Percentiles rank a stretch among this genome's conserved stretches.
These are phyloP conservation scores for Monosporascus sp. DNA, from an alignment of 2,329 filamentous ascomycete species.

Conservation along the genomic window DNA sequence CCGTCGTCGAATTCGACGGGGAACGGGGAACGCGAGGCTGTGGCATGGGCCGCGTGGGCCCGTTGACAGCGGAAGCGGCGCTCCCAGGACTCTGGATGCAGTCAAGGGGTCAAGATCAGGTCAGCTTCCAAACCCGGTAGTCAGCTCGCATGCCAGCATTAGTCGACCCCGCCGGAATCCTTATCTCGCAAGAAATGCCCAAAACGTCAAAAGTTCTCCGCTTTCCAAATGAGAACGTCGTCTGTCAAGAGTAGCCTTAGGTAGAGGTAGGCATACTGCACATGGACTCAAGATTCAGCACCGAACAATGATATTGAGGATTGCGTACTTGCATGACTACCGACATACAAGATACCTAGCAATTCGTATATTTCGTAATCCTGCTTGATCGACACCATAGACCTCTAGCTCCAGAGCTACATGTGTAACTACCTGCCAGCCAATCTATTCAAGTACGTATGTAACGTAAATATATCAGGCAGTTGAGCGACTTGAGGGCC, in stretches of 20 bases:
- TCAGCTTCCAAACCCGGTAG: background rate
- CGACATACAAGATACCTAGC: too few relatives aligned
- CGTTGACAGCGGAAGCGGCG: background rate
- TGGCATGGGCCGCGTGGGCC: background rate
- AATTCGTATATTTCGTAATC: too few relatives aligned
- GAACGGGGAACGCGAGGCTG: background rate
- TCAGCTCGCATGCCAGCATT: background rate
- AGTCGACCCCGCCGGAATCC: background rate
- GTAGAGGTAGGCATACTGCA: background rate
- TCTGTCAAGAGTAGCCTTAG: background rate
- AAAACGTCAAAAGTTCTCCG: conserved; percentile 7
- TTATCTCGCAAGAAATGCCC: conserved; percentile 14
- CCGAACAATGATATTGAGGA: too few relatives aligned
- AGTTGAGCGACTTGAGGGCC: too few relatives aligned
- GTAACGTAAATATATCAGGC: too few relatives aligned
- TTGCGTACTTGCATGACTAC: too few relatives aligned
- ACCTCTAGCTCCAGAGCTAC: too few relatives aligned
- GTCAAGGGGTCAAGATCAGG: background rate
- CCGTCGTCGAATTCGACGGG: background rate
- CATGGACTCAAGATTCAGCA: background rate
- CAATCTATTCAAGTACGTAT: too few relatives aligned
- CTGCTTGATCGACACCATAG: too few relatives aligned
- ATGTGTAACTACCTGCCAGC: too few relatives aligned
- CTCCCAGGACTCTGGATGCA: background rate
- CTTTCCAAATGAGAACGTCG: conserved; percentile 1